Base-by-base conservation (phyloP, 805 yeast genomes). In the Pichia californica region DNA sequence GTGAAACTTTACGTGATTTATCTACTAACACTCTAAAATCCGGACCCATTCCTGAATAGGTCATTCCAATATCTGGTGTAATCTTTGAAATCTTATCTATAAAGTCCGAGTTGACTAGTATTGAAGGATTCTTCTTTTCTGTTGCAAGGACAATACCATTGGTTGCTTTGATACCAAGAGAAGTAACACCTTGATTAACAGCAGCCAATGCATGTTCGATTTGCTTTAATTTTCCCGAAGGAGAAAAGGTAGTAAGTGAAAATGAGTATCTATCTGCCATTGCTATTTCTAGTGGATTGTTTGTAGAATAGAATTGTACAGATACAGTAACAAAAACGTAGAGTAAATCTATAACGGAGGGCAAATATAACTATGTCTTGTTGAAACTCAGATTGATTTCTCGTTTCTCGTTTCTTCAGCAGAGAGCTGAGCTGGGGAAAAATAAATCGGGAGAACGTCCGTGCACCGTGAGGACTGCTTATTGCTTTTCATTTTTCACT, bases 231-330 rank as follows among this genome's bases (percentile, higher is more conserved):
- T 93, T 93, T 54, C 99, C 99, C 66, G 95, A 85, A 59, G 99
- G 99, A 39, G 98, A 91, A 65, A 93, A 93, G 15, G 99, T 93
- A 21, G 99, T 93, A 50, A 93, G 76, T 20, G 99, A 93, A 63
- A 93, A 93, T 18, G 98, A 88, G 68, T 93, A 93, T 75, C 99
- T 81, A 66, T 93, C 99, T 47, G 99, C 95, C 98, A 93, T 93
- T 31, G 23, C 11, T 1, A 8, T 27, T 16, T n/a, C n/a, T n/a
- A 11, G 7, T 7, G 6, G 25, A 18, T 19, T 16, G 11, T 30
- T 30, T 7, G 15, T 7, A 7, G 25, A 27, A 9, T 27, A 10
- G 11, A 27, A 27, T 9, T 27, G 6, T 27, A n/a, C n/a, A n/a
- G n/a, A n/a, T n/a, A 5, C 11, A 27, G n/a, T 13, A 10, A 13